Evolutionary conservation across 1,139 yeast genomes (phyloP).

Genomic region (Hyphopichia burtonii): DNA sequence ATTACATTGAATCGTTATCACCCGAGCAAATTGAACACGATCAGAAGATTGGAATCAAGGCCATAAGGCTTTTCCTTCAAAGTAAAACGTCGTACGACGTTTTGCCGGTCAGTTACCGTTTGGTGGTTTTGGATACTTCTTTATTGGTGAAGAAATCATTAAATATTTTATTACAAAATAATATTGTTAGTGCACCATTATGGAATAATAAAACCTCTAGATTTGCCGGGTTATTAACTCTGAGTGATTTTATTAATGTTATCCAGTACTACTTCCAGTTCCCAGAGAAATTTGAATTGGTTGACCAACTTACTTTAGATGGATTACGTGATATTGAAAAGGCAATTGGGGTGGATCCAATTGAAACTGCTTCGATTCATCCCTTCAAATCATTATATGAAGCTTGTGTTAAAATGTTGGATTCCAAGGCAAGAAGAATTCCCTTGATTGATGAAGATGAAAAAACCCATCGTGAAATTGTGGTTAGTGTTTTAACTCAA

Average conservation of each 20-base stretch:
- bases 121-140: slow-evolving; percentile 92
- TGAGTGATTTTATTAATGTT: slow-evolving; percentile 91
- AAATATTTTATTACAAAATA: slow-evolving; percentile 86
- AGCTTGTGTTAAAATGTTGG: slow-evolving; percentile 91
- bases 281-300: slow-evolving; percentile 87
- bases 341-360: slow-evolving; percentile 84
- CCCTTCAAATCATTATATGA: slow-evolving; percentile 90
- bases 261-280: slow-evolving; percentile 91
- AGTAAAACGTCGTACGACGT: slow-evolving; percentile 96
- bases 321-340: slow-evolving; percentile 84
- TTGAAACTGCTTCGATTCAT: slow-evolving; percentile 86
- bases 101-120: slow-evolving; percentile 89
- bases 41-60: slow-evolving; percentile 67
- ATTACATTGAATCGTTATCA: slow-evolving; percentile 42
- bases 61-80: slow-evolving; percentile 80
- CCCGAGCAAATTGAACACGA: slow-evolving; percentile 51
- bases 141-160: slow-evolving; percentile 86
- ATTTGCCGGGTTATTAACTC: slow-evolving; percentile 92
- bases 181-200: slow-evolving; percentile 93
- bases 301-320: slow-evolving; percentile 81
- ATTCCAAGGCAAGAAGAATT: slow-evolving; percentile 86
- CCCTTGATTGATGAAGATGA: slow-evolving; percentile 95
- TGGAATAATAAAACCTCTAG: slow-evolving; percentile 90
- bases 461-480: slow-evolving; percentile 89
- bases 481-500: slow-evolving; percentile 92